These are phyloP conservation scores for Gyrodon lividus DNA, from an alignment of 768 basidiomycete species.

Conservation along the genomic window DNA sequence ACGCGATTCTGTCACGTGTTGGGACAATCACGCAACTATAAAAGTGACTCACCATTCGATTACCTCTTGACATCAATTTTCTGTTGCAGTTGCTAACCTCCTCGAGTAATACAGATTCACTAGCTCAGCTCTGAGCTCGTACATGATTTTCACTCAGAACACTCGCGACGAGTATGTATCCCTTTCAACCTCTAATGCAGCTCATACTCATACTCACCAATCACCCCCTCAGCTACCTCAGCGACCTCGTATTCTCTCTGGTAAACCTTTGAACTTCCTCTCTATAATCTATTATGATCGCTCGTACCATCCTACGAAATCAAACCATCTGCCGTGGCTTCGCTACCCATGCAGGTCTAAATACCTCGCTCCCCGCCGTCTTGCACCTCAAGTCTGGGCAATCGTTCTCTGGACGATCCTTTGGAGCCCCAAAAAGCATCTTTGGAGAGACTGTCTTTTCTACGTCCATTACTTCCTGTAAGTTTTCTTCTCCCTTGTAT, in stretches of 20 bases:
- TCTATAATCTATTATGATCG: conserved; percentile 51
- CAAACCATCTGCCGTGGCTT: conserved; percentile 56
- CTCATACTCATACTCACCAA: conserved; percentile 21
- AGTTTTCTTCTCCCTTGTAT: conserved; percentile 29
- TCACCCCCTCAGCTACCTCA: conserved; percentile 66
- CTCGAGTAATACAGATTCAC: background rate
- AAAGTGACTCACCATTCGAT: conserved; percentile 1
- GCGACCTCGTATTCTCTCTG: conserved; percentile 88
- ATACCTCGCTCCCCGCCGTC: conserved; percentile 62
- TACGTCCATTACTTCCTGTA: conserved; percentile 97
- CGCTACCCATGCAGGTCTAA: conserved; percentile 61
- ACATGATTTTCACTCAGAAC: conserved; percentile 83
- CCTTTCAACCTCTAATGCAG: background rate
- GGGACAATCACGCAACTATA: conserved; percentile 5
- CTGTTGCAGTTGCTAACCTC: background rate
- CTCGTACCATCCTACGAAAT: conserved; percentile 50
- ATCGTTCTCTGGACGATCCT: conserved; percentile 85
- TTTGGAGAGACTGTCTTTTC: conserved; percentile 99
- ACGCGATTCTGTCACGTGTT: conserved; percentile 2
- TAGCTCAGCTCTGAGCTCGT: conserved; percentile 35
- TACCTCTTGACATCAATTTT: background rate
- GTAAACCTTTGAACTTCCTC: conserved; percentile 31
- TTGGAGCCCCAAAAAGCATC: conserved; percentile 82
- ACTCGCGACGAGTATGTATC: conserved; percentile 82
- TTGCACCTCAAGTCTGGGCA: conserved; percentile 94